Evolutionary conservation across 768 basidiomycete genomes (phyloP).

Genomic region (Tremella fuciformis): DNA sequence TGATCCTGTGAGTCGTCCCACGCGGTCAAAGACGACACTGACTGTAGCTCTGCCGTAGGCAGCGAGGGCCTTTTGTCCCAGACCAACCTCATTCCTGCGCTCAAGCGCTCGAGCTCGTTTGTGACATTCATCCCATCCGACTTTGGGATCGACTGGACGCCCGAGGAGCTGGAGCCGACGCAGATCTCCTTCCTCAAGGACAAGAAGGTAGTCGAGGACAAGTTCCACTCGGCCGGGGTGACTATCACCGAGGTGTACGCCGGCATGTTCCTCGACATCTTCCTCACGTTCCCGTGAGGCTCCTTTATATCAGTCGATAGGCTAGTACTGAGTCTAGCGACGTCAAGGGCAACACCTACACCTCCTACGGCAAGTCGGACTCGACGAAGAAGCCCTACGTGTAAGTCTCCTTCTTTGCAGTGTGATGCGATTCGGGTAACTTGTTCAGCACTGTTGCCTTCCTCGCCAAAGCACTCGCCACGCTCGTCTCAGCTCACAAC

Average conservation of each 20-base stretch:
- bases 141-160: neutral
- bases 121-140: slow-evolving; percentile 1
- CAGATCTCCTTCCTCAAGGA: slow-evolving; percentile 1
- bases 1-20: no score
- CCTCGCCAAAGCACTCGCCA: neutral
- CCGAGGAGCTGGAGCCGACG: neutral
- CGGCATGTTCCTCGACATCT: no score
- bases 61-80: neutral
- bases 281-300: slow-evolving; percentile 3
- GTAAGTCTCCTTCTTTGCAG: neutral
- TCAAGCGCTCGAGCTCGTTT: neutral
- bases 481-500: neutral
- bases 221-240: neutral
- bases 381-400: neutral
- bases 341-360: neutral
- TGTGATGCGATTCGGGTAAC: neutral
- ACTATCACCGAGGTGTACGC: slow-evolving; percentile 2
- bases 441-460: neutral
- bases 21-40: no score
- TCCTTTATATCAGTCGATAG: no score
- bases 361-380: neutral
- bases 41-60: slow-evolving; percentile 1
- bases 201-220: neutral
- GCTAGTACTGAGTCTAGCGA: neutral
- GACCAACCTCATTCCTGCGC: slow-evolving; percentile 2